Evolutionary conservation across 75 land plant species (phyloP).

Genomic region (Selaginella moellendorffii): DNA sequence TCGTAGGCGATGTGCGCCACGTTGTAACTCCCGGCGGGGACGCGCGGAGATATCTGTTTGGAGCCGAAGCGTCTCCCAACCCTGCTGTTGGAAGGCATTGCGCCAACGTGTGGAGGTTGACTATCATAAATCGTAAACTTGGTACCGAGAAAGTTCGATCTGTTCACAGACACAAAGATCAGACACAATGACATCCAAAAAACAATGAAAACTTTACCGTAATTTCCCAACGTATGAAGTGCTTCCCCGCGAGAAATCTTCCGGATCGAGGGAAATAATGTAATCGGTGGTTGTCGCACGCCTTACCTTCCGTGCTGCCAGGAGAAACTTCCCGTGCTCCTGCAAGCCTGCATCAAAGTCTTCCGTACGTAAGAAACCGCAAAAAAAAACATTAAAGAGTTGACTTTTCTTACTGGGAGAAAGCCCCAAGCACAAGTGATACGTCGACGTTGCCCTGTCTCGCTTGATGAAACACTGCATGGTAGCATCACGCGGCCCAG

Average conservation of each 20-base stretch:
- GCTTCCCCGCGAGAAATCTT: constrained; percentile 39
- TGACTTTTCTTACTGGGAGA: constrained; percentile 50
- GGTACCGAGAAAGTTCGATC: constrained; percentile 64
- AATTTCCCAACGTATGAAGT: constrained; percentile 49
- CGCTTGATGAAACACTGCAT: constrained; percentile 60
- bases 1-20: constrained; percentile 48
- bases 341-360: constrained; percentile 25
- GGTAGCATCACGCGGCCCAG: constrained; percentile 51
- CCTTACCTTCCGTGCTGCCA: constrained; percentile 44
- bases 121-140: constrained; percentile 53
- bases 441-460: constrained; percentile 54
- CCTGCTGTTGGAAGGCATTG: constrained; percentile 24
- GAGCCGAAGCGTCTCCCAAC: constrained; percentile 31
- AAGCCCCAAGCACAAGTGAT: constrained; percentile 48
- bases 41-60: constrained; percentile 45
- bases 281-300: constrained; percentile 44
- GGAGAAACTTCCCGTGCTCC: constrained; percentile 54
- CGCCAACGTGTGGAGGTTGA: constrained; percentile 35
- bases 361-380: too few species aligned
- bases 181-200: neutral
- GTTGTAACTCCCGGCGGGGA: constrained; percentile 44
- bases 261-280: constrained; percentile 45
- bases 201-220: constrained; percentile 13
- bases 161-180: constrained; percentile 9
- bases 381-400: too few species aligned